A percentile compares a stretch with the other conserved stretches of the same genome.
phyloP scores from a whole-genome alignment of 257 asterid genomes.

The Rubia yunnanensis region DNA sequence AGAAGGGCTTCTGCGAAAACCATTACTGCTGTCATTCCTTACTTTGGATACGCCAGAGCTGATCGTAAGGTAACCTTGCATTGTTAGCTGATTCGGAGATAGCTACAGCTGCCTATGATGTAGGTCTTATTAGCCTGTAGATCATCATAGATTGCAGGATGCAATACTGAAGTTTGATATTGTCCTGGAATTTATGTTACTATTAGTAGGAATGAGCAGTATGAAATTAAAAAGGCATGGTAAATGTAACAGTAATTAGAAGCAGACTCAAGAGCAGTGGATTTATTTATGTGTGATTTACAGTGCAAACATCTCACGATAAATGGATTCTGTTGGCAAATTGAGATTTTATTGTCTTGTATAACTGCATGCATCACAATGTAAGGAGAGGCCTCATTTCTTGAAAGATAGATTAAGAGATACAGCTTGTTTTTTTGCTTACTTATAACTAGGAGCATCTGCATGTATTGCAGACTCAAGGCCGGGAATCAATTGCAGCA shows the following conservation, averaged over 20 bases:
- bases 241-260: not conserved
- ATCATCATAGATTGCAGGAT: not conserved
- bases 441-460: not conserved
- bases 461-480: slow-evolving; percentile 56
- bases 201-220: not conserved
- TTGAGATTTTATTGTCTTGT: not conserved
- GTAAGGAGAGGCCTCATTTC: not conserved
- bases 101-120: not conserved
- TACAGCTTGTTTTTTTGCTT: not conserved
- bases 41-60: slow-evolving; percentile 92
- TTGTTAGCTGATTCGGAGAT: not conserved
- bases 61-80: slow-evolving; percentile 60
- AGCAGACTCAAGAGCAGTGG: not conserved
- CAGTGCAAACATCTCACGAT: not conserved
- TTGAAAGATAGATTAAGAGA: not conserved
- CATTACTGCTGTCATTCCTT: slow-evolving; percentile 81
- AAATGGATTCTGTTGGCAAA: not conserved
- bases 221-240: not conserved
- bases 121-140: not conserved
- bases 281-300: not conserved
- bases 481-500: slow-evolving; percentile 91
- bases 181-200: not conserved
- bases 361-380: not conserved
- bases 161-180: not conserved
- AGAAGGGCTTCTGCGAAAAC: slow-evolving; percentile 91